A percentile compares a stretch with the other conserved stretches of the same genome.
Evolutionary conservation across 2,329 filamentous ascomycete species (phyloP).

Genomic region (Lecanosticta acicola): DNA sequence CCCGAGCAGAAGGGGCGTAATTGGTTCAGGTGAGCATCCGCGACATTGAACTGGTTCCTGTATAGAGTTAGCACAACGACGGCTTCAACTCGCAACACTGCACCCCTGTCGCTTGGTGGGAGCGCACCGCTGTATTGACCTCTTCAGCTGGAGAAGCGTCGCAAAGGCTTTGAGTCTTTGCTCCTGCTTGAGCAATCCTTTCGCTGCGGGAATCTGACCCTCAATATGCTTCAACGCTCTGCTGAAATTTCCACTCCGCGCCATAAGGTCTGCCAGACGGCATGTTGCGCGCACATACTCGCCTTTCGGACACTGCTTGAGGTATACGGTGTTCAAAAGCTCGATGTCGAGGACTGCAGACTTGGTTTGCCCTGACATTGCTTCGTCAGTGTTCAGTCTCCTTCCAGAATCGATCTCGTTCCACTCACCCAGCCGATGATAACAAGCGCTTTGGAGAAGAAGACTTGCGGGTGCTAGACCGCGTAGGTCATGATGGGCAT

Average conservation of each 20-base stretch:
- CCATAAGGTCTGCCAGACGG: constrained; percentile 61
- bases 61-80: neutral
- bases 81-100: too few relatives aligned
- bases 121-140: constrained; percentile 51
- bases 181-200: constrained; percentile 69
- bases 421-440: constrained; percentile 63
- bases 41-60: constrained; percentile 53
- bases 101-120: too few relatives aligned
- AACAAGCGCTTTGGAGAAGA: constrained; percentile 66
- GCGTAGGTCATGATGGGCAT: constrained; percentile 69
- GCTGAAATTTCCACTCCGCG: constrained; percentile 63
- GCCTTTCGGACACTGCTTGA: constrained; percentile 60
- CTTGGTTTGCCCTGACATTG: neutral
- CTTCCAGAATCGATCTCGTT: too few relatives aligned
- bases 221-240: constrained; percentile 60
- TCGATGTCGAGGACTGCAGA: neutral
- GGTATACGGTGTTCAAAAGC: constrained; percentile 69
- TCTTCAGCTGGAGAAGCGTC: constrained; percentile 59
- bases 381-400: neutral
- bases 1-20: constrained; percentile 43
- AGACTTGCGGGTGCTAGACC: constrained; percentile 69
- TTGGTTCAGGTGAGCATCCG: constrained; percentile 52
- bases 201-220: constrained; percentile 53
- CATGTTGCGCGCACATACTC: constrained; percentile 72
- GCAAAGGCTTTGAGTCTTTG: constrained; percentile 67